These are phyloP conservation scores for Penicillium sp. DNA, from an alignment of 2,329 filamentous ascomycete genomes.

Conservation along the genomic window DNA sequence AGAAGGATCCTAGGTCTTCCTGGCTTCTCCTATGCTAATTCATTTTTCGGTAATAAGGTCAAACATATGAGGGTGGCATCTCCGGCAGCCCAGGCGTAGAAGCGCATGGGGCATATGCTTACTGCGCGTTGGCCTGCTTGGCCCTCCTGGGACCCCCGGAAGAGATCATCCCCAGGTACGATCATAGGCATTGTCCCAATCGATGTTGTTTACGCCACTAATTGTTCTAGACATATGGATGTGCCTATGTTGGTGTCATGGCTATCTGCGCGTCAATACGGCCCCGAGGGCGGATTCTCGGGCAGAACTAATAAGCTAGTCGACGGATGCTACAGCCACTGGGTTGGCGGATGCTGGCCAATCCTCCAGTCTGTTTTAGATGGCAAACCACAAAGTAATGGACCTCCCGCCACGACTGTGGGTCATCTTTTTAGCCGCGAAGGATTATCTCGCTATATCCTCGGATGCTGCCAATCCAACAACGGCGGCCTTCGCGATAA, in stretches of 20 bases:
- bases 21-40: conserved; percentile 11
- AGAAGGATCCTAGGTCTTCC: conserved; percentile 36
- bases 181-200: background rate
- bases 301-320: conserved; percentile 97
- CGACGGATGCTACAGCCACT: conserved; percentile 97
- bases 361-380: conserved; percentile 77
- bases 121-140: conserved; percentile 87
- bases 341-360: conserved; percentile 94
- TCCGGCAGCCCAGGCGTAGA: conserved; percentile 81
- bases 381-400: conserved; percentile 44
- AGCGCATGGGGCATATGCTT: conserved; percentile 95
- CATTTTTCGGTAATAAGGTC: conserved; percentile 56
- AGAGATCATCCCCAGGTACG: conserved; percentile 70
- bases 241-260: conserved; percentile 76
- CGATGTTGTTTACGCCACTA: background rate
- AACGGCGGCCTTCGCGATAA: conserved; percentile 89
- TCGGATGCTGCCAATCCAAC: conserved; percentile 80
- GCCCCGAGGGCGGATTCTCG: conserved; percentile 87
- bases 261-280: conserved; percentile 85
- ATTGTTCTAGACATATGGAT: conserved; percentile 67
- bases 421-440: conserved; percentile 71
- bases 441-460: conserved; percentile 83
- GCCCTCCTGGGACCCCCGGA: conserved; percentile 80
- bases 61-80: conserved; percentile 94
- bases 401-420: conserved; percentile 22